Evolutionary conservation across 805 yeast genomes (phyloP).

Genomic region (Pichia phayaonensis): DNA sequence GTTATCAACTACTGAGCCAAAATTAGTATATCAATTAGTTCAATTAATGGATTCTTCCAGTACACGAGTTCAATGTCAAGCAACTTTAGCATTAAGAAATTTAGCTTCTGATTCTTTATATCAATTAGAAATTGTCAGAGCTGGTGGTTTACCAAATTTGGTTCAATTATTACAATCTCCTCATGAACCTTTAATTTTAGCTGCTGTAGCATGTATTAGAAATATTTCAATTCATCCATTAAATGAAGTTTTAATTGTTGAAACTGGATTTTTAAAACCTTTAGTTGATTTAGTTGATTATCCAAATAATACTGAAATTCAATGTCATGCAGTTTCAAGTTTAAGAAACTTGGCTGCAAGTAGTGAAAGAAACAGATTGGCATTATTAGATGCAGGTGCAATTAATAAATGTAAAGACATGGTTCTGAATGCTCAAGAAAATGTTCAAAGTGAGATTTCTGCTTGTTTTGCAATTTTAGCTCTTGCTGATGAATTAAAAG

Average conservation of each 20-base stretch:
- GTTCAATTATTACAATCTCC: slow-evolving; percentile 83
- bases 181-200: slow-evolving; percentile 86
- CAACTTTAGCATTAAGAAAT: slow-evolving; percentile 91
- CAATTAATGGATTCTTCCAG: slow-evolving; percentile 87
- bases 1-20: slow-evolving; percentile 86
- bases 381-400: slow-evolving; percentile 90
- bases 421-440: slow-evolving; percentile 77
- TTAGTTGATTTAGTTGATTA: slow-evolving; percentile 78
- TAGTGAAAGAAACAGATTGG: slow-evolving; percentile 85
- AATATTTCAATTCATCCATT: slow-evolving; percentile 94
- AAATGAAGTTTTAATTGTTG: slow-evolving; percentile 91
- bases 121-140: slow-evolving; percentile 91
- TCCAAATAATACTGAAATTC: slow-evolving; percentile 88
- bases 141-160: slow-evolving; percentile 90
- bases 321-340: slow-evolving; percentile 96
- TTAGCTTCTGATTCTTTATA: slow-evolving; percentile 93
- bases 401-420: slow-evolving; percentile 86
- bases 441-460: slow-evolving; percentile 91
- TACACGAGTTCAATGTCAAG: slow-evolving; percentile 97
- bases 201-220: slow-evolving; percentile 97
- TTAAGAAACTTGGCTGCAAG: slow-evolving; percentile 94
- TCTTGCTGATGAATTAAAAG: slow-evolving; percentile 88
- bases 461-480: slow-evolving; percentile 98
- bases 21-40: slow-evolving; percentile 80
- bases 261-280: slow-evolving; percentile 93